phyloP scores from a whole-genome alignment of 192 early-diverging fungal species.

The Kickxella alabastrina region DNA sequence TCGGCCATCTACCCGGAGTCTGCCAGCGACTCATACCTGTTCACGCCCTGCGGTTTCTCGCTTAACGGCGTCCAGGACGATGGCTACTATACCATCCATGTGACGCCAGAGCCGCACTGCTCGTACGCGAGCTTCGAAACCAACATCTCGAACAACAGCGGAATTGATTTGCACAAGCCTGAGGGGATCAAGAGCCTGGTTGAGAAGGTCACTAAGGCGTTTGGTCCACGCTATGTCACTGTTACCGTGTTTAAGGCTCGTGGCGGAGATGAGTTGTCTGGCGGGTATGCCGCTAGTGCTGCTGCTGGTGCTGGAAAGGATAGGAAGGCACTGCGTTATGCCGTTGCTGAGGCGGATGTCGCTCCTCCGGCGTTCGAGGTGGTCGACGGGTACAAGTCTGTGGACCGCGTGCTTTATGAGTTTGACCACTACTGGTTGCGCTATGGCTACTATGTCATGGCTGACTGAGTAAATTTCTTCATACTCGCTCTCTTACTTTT shows the following conservation, averaged over 20 bases:
- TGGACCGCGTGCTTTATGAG: slow-evolving; percentile 73
- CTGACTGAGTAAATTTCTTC: slow-evolving; percentile 5
- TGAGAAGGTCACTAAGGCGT: slow-evolving; percentile 72
- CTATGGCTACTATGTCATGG: slow-evolving; percentile 66
- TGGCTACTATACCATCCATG: slow-evolving; percentile 95
- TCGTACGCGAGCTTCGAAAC: slow-evolving; percentile 99
- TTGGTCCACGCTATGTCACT: slow-evolving; percentile 75
- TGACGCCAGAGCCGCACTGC: slow-evolving; percentile 95
- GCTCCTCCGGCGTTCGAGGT: slow-evolving; percentile 44
- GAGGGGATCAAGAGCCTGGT: slow-evolving; percentile 63
- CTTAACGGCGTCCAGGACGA: slow-evolving; percentile 81
- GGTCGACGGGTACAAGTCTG: slow-evolving; percentile 59
- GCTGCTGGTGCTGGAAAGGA: slow-evolving; percentile 3
- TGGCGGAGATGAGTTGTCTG: neutral
- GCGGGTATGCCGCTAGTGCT: neutral
- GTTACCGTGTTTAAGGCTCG: slow-evolving; percentile 74
- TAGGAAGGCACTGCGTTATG: no score
- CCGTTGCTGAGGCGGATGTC: slow-evolving; percentile 13
- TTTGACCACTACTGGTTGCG: slow-evolving; percentile 78
- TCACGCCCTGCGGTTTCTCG: slow-evolving; percentile 96
- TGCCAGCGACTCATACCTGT: slow-evolving; percentile 82
- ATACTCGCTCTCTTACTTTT: no score
- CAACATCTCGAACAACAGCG: slow-evolving; percentile 67
- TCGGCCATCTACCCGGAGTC: slow-evolving; percentile 75
- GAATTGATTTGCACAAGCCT: slow-evolving; percentile 41